Base-by-base conservation (phyloP, 1,284 basidiomycete genomes). In the Volvariella volvacea region DNA sequence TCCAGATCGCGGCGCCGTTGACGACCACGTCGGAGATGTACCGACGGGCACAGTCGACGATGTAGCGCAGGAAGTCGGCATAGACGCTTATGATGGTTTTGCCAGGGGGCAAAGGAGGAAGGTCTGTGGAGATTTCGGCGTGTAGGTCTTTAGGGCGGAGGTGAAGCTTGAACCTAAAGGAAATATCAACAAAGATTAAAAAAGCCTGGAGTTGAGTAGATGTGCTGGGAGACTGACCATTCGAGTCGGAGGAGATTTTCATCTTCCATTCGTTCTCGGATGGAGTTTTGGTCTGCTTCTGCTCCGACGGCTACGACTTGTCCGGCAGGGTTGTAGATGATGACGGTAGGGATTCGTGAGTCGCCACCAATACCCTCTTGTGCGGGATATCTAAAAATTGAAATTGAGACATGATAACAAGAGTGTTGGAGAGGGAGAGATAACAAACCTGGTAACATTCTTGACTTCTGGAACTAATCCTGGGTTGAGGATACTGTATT, bases 141-240 rank as follows among this genome's bases (percentile, higher is more conserved):
- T 4, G 7, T 19, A 40, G 19, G 7, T 15, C 19, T 22, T 44
- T 44, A 15, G 51, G 48, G 21, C 50, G 48, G 8, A 52, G 42
- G 38, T 41, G 46, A 20, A 52, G 43, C 33, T 52, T 52, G 44
- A 48, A 52, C 51, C 50, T 53, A 12, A 4, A 8, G 8, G 8
- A 15, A 15, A 9, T 21, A n/a, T n/a, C n/a, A n/a, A n/a, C n/a
- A n/a, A n/a, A n/a, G n/a, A n/a, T n/a, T n/a, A n/a, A n/a, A n/a
- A n/a, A n/a, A n/a, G n/a, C n/a, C n/a, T n/a, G n/a, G n/a, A n/a
- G n/a, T n/a, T n/a, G n/a, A n/a, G n/a, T n/a, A n/a, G n/a, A n/a
- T n/a, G n/a, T n/a, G n/a, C 4, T 14, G 14, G 10, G 7, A 4
- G 21, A 15, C 17, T 19, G 8, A 21, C 39, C 39, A 40, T 40